A percentile compares a stretch with the other conserved stretches of the same genome.
Evolutionary conservation across 208 protist species (phyloP).

Genomic region (Leishmania martiniquensis): DNA sequence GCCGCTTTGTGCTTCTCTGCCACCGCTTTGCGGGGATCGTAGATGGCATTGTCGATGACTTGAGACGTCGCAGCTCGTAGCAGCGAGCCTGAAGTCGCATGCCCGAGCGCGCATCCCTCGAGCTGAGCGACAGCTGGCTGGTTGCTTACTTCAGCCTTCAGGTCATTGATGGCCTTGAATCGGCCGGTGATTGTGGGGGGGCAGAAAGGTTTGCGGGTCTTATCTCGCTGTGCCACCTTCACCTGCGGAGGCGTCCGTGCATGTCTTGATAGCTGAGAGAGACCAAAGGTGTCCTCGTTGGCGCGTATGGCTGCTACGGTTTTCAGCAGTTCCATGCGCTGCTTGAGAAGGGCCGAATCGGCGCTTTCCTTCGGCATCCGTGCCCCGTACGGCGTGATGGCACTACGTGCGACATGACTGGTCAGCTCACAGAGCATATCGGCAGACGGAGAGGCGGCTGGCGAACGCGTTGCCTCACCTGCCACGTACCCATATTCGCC

Average conservation of each 20-base stretch:
- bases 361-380: slow-evolving; percentile 12
- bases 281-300: slow-evolving; percentile 17
- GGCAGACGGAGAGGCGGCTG: not conserved
- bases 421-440: slow-evolving; percentile 11
- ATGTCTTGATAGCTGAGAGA: not conserved
- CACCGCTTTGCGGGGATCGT: slow-evolving; percentile 35
- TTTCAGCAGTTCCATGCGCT: slow-evolving; percentile 25
- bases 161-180: slow-evolving; percentile 20
- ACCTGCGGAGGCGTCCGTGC: not conserved
- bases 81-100: not conserved
- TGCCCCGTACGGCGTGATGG: not conserved
- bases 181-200: slow-evolving; percentile 1
- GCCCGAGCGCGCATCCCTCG: not conserved
- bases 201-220: slow-evolving; percentile 14
- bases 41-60: not conserved
- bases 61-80: not conserved
- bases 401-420: slow-evolving; percentile 10
- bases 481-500: not conserved
- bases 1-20: slow-evolving; percentile 26
- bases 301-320: slow-evolving; percentile 26
- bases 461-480: not conserved
- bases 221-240: not conserved
- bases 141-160: not conserved
- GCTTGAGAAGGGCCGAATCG: slow-evolving; percentile 10
- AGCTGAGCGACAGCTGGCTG: not conserved